A percentile compares a stretch with the other conserved stretches of the same genome.
Conservation (phyloP, 2,329 filamentous ascomycete genomes). For the Cladosporium colombiae region DNA sequence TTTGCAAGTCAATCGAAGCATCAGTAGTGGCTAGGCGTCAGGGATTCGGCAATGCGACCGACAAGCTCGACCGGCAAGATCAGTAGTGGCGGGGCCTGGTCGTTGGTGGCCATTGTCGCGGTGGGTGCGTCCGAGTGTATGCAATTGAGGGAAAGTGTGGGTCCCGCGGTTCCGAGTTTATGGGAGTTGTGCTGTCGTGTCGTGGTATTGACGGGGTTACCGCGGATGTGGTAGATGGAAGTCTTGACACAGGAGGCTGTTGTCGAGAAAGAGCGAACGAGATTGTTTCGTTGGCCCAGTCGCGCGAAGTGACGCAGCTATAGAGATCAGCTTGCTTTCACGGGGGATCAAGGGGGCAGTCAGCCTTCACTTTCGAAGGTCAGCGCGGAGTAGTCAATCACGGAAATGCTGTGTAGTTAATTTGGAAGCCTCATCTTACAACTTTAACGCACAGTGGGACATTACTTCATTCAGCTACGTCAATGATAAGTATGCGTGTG, state of each 20-base stretch:
- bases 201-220: neutral
- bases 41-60: neutral
- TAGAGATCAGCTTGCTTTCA: neutral
- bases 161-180: neutral
- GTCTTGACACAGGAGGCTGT: neutral
- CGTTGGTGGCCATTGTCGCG: neutral
- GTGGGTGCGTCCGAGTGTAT: neutral
- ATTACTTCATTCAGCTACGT: neutral
- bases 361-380: neutral
- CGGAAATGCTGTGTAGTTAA: too few relatives aligned
- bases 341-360: neutral
- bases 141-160: neutral
- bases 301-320: neutral
- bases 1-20: neutral
- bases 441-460: neutral
- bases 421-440: too few relatives aligned
- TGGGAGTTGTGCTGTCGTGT: neutral
- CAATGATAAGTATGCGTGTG: neutral
- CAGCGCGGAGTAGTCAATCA: neutral
- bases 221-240: neutral
- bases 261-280: neutral
- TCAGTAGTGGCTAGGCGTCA: neutral
- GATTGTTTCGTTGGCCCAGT: neutral
- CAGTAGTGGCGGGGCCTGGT: neutral
- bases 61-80: neutral